Percentiles rank a stretch among this genome's conserved stretches.
phyloP scores from a whole-genome alignment of 352 stramenopile species.

The Globisporangium ultimum region DNA sequence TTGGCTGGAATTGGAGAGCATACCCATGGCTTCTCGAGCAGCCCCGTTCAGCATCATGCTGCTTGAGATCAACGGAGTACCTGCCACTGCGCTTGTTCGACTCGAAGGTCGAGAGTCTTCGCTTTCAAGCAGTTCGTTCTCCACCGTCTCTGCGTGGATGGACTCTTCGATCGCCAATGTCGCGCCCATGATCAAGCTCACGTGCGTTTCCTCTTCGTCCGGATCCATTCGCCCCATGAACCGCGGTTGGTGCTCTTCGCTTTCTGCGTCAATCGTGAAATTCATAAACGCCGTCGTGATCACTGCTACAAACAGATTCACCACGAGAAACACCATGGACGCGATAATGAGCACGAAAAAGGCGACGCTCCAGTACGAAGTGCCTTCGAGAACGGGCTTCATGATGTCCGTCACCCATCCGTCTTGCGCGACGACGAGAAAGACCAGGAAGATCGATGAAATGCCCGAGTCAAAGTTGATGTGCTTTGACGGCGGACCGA shows the following conservation, averaged over 20 bases:
- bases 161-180: constrained; percentile 71
- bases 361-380: constrained; percentile 42
- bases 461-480: constrained; percentile 77
- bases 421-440: constrained; percentile 75
- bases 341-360: constrained; percentile 76
- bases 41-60: constrained; percentile 12
- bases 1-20: constrained; percentile 37
- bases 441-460: constrained; percentile 70
- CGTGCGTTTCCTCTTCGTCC: constrained; percentile 61
- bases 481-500: constrained; percentile 36
- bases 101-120: constrained; percentile 3
- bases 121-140: not conserved
- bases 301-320: constrained; percentile 80
- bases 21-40: constrained; percentile 12
- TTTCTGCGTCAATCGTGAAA: constrained; percentile 53
- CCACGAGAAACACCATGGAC: constrained; percentile 78
- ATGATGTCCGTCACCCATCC: constrained; percentile 80
- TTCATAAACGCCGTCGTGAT: constrained; percentile 87
- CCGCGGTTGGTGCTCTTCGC: constrained; percentile 27
- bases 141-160: constrained; percentile 11
- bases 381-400: constrained; percentile 65
- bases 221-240: constrained; percentile 59
- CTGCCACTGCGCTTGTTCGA: not conserved
- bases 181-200: constrained; percentile 79
- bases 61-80: constrained; percentile 5